These are phyloP conservation scores for Aspergillus sclerotialis DNA, from an alignment of 2,329 filamentous ascomycete genomes.

Conservation along the genomic window DNA sequence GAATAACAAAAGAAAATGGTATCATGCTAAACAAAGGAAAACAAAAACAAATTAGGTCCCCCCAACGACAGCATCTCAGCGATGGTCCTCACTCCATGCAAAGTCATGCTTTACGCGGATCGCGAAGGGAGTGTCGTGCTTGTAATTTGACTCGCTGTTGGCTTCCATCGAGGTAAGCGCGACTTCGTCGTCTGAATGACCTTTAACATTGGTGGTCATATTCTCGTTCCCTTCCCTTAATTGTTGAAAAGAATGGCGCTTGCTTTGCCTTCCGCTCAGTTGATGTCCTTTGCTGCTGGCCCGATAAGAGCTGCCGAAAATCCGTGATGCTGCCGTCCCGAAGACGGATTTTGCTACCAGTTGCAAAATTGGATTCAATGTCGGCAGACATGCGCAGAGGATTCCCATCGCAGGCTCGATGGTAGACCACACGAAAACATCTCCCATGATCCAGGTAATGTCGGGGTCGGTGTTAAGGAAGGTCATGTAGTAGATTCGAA, in stretches of 20 bases:
- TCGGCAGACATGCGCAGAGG: constrained; percentile 9
- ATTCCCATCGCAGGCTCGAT: constrained; percentile 7
- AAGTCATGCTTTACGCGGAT: neutral
- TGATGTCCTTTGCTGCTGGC: neutral
- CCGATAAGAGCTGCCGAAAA: neutral
- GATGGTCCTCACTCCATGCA: neutral
- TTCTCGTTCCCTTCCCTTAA: neutral
- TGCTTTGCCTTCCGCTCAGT: neutral
- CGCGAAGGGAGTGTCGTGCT: neutral
- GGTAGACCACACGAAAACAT: constrained; percentile 9
- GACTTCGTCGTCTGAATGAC: neutral
- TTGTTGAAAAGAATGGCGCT: neutral
- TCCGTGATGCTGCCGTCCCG: no score
- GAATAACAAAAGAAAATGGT: no score
- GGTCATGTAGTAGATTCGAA: constrained; percentile 6
- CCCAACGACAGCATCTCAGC: neutral
- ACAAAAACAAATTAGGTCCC: no score
- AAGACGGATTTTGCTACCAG: neutral
- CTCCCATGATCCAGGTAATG: constrained; percentile 8
- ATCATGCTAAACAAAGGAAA: no score
- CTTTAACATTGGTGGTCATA: neutral
- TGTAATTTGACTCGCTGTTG: neutral
- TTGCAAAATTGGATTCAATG: neutral
- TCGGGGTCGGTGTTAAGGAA: constrained; percentile 2
- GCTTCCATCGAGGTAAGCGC: neutral